phyloP scores from a whole-genome alignment of 768 basidiomycete species.

The Mycena galopus region DNA sequence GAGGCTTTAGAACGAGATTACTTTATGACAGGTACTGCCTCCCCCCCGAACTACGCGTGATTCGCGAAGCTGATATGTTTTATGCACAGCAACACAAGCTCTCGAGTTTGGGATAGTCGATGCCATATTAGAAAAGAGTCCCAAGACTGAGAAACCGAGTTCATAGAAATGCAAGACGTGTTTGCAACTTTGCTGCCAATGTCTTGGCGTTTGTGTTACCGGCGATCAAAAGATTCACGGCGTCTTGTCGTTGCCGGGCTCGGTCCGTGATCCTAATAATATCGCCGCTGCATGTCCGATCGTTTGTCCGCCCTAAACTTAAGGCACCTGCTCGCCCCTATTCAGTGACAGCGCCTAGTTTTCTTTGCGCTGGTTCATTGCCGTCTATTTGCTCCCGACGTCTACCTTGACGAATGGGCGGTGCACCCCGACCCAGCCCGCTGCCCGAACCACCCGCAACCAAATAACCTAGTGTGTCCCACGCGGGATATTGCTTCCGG shows the following conservation, averaged over 20 bases:
- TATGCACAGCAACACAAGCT: conserved; percentile 81
- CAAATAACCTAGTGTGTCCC: not conserved
- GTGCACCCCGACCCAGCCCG: not conserved
- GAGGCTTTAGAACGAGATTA: conserved; percentile 94
- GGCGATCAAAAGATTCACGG: conserved; percentile 23
- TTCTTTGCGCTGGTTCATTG: no score
- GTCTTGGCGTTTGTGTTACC: conserved; percentile 11
- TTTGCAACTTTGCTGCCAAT: conserved; percentile 24
- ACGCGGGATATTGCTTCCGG: conserved; percentile 1
- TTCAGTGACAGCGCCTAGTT: no score
- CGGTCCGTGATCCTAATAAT: not conserved
- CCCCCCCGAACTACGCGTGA: conserved; percentile 25
- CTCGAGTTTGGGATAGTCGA: conserved; percentile 94
- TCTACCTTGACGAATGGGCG: no score
- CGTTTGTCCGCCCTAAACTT: not conserved
- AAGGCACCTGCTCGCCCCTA: not conserved
- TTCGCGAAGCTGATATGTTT: conserved; percentile 35
- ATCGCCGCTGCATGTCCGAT: no score
- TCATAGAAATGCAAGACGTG: conserved; percentile 11
- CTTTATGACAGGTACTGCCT: conserved; percentile 85
- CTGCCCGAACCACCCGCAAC: conserved; percentile 23
- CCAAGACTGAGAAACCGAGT: conserved; percentile 59
- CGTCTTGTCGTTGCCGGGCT: not conserved
- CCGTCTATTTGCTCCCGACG: no score
- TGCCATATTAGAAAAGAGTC: conserved; percentile 87